phyloP scores from a whole-genome alignment of 257 asterid genomes.

The Fraxinus cuspidata region DNA sequence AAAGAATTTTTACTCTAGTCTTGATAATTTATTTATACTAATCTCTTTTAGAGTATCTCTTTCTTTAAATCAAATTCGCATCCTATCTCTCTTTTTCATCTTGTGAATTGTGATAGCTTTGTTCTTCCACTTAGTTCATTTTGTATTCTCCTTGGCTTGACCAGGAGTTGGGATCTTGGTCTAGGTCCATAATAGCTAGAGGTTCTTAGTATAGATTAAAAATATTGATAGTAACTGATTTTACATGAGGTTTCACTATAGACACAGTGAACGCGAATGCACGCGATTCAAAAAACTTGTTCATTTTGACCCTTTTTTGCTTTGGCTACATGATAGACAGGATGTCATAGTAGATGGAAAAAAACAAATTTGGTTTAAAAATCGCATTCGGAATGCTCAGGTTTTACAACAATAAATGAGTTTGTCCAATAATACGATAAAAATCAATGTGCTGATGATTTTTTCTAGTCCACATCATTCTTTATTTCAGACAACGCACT shows the following conservation, averaged over 20 bases:
- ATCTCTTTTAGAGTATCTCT: conserved; percentile 32
- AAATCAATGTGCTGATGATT: too few relatives aligned
- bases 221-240: not conserved
- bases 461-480: too few relatives aligned
- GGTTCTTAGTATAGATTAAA: not conserved
- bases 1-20: conserved; percentile 45
- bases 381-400: too few relatives aligned
- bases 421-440: too few relatives aligned
- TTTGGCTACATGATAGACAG: not conserved
- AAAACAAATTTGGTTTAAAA: too few relatives aligned
- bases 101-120: conserved; percentile 18
- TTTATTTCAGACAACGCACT: too few relatives aligned
- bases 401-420: too few relatives aligned
- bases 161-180: conserved; percentile 16
- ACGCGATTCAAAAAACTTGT: too few relatives aligned
- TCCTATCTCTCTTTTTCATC: conserved; percentile 30
- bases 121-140: conserved; percentile 12
- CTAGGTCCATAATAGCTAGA: not conserved
- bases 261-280: not conserved
- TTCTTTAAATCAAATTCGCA: not conserved
- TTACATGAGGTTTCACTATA: not conserved
- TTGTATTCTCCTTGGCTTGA: conserved; percentile 15
- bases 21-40: conserved; percentile 43
- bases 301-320: not conserved
- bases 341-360: not conserved